Evolutionary conservation across 106 monocot species (phyloP).

Genomic region (Acorus gramineus): DNA sequence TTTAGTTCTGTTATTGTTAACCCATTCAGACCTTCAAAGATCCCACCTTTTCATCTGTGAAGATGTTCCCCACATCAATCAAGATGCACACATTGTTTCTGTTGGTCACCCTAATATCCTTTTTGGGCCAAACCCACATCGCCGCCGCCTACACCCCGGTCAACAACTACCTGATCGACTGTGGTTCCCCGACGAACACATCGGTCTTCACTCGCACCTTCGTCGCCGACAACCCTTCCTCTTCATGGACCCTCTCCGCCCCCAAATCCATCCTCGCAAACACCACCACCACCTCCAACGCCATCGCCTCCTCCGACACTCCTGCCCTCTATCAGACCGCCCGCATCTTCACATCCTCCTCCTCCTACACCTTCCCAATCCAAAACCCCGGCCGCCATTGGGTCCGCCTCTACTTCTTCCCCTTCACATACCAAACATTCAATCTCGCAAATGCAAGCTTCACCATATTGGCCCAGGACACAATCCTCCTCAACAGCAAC

Average conservation of each 20-base stretch:
- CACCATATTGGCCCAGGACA: constrained; percentile 32
- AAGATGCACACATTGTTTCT: no score
- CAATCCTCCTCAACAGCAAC: constrained; percentile 30
- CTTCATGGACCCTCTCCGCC: constrained; percentile 22
- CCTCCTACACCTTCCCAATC: constrained; percentile 48
- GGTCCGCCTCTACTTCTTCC: constrained; percentile 73
- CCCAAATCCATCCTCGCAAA: constrained; percentile 23
- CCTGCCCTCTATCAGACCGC: constrained; percentile 47
- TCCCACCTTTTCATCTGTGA: no score
- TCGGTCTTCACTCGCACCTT: constrained; percentile 29
- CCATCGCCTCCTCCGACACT: constrained; percentile 22
- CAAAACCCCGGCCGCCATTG: constrained; percentile 44
- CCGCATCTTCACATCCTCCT: constrained; percentile 36
- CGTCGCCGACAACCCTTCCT: constrained; percentile 23
- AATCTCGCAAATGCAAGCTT: constrained; percentile 42
- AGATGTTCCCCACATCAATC: no score
- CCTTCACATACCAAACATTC: constrained; percentile 32
- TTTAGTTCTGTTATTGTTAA: no score
- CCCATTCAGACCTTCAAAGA: no score
- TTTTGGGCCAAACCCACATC: no score
- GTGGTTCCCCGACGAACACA: constrained; percentile 45
- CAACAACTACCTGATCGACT: constrained; percentile 16
- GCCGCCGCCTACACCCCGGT: constrained; percentile 27
- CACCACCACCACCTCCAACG: constrained; percentile 9
- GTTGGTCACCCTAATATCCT: no score